Conservation (phyloP, 495 filamentous ascomycete species). For the Poronia punctata region DNA sequence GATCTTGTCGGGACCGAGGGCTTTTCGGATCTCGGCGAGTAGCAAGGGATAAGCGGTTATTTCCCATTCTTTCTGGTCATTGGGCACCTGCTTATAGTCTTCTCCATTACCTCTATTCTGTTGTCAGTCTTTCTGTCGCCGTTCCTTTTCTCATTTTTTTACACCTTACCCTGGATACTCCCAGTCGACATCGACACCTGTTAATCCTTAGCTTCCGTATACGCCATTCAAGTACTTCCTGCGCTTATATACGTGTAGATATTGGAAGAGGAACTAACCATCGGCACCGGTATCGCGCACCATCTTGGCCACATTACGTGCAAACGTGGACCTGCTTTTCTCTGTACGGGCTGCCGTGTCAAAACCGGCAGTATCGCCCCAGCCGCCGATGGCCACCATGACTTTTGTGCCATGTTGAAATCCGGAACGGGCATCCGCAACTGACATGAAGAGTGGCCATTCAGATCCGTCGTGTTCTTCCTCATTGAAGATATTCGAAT, state of each 20-base stretch:
- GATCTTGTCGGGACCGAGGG: slow-evolving; percentile 52
- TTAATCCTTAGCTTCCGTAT: too few species aligned
- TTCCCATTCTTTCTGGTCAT: slow-evolving; percentile 52
- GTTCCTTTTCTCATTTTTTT: too few species aligned
- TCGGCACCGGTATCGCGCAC: slow-evolving; percentile 56
- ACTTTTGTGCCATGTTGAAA: slow-evolving; percentile 55
- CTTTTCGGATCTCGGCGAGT: slow-evolving; percentile 51
- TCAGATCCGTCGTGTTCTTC: slow-evolving; percentile 33
- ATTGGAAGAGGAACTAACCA: slow-evolving; percentile 27
- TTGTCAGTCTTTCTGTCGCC: slow-evolving; percentile 6
- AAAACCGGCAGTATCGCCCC: slow-evolving; percentile 63
- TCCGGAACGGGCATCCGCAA: slow-evolving; percentile 48
- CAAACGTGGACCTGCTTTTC: slow-evolving; percentile 48
- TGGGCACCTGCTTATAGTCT: slow-evolving; percentile 65
- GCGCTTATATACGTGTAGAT: neutral
- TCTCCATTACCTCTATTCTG: slow-evolving; percentile 60
- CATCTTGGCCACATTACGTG: slow-evolving; percentile 58
- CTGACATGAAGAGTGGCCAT: slow-evolving; percentile 54
- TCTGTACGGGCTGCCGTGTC: slow-evolving; percentile 48
- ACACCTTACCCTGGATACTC: slow-evolving; percentile 67
- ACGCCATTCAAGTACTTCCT: neutral
- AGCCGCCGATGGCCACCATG: slow-evolving; percentile 67
- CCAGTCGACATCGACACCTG: slow-evolving; percentile 66
- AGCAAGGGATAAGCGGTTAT: slow-evolving; percentile 59
- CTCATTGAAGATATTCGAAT: slow-evolving; percentile 52